Conservation (phyloP, 768 basidiomycete genomes). For the Hydnomerulius pinastri region DNA sequence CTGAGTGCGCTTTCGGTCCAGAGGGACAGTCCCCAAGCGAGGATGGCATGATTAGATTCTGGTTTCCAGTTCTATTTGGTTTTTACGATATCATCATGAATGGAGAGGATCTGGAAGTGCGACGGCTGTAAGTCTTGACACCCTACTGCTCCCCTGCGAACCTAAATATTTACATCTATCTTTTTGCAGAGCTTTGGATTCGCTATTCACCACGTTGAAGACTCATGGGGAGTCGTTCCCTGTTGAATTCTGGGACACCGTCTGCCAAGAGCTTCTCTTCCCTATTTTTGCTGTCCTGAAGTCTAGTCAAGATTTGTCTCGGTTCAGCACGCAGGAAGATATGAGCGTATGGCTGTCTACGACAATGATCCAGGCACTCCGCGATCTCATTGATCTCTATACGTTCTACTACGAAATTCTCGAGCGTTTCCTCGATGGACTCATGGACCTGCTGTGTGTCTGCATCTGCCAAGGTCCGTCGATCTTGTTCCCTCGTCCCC, state of each 20-base stretch:
- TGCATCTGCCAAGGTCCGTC: conserved; percentile 95
- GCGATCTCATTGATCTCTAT: conserved; percentile 93
- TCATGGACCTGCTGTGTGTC: conserved; percentile 89
- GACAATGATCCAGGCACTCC: conserved; percentile 97
- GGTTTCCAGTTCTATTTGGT: conserved; percentile 96
- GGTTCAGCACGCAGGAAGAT: conserved; percentile 96
- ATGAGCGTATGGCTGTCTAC: conserved; percentile 99
- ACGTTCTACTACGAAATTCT: conserved; percentile 93
- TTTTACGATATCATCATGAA: conserved; percentile 99
- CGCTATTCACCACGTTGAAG: conserved; percentile 91
- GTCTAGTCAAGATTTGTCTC: conserved; percentile 87
- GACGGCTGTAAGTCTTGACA: conserved; percentile 75
- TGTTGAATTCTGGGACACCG: conserved; percentile 95
- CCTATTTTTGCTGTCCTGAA: conserved; percentile 97
- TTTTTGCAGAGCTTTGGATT: conserved; percentile 83
- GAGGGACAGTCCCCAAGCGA: conserved; percentile 48
- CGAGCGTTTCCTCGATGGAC: conserved; percentile 88
- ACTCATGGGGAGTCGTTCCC: conserved; percentile 83
- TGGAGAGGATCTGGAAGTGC: conserved; percentile 96
- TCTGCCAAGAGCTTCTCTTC: conserved; percentile 95
- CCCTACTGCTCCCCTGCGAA: neutral
- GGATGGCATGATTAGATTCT: conserved; percentile 93
- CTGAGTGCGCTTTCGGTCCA: conserved; percentile 58
- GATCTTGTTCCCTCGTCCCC: neutral
- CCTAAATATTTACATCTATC: conserved; percentile 9